Percentiles rank a stretch among this genome's conserved stretches.
These are phyloP conservation scores for Candida oleophila DNA, from an alignment of 805 yeast genomes.

Conservation along the genomic window DNA sequence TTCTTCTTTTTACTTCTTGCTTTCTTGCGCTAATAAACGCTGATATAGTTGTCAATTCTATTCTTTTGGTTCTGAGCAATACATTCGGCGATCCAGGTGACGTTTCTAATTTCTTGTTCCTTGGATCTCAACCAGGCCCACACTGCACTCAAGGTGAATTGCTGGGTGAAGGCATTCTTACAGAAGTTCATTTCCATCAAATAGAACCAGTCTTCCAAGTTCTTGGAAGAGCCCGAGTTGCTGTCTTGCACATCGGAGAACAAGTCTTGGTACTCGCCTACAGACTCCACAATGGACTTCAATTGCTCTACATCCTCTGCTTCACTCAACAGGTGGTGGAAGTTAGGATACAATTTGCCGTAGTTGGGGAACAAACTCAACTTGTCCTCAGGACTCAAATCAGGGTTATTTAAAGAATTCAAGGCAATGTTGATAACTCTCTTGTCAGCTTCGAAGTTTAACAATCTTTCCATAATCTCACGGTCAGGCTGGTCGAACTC, in stretches of 20 bases:
- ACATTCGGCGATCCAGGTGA: slow-evolving; percentile 99
- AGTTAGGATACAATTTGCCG: slow-evolving; percentile 76
- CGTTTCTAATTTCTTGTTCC: slow-evolving; percentile 95
- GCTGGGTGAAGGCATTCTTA: slow-evolving; percentile 93
- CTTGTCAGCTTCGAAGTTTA: slow-evolving; percentile 93
- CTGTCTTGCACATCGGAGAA: slow-evolving; percentile 38
- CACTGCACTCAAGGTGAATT: slow-evolving; percentile 82
- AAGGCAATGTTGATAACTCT: slow-evolving; percentile 88
- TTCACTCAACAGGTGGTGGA: slow-evolving; percentile 63
- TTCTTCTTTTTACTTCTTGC: not conserved
- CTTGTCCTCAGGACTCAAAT: slow-evolving; percentile 72
- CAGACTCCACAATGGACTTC: slow-evolving; percentile 58
- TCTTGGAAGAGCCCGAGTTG: slow-evolving; percentile 45
- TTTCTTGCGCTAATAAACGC: slow-evolving; percentile 57
- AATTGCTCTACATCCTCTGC: slow-evolving; percentile 87
- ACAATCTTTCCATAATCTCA: slow-evolving; percentile 74
- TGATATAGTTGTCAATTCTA: slow-evolving; percentile 84
- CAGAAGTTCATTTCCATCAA: slow-evolving; percentile 89
- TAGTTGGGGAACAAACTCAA: slow-evolving; percentile 70
- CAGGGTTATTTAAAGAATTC: slow-evolving; percentile 80
- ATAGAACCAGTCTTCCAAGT: slow-evolving; percentile 92
- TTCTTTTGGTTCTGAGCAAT: slow-evolving; percentile 98
- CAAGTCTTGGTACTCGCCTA: slow-evolving; percentile 65
- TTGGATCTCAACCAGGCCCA: slow-evolving; percentile 97
- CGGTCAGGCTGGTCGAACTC: slow-evolving; percentile 73